Evolutionary conservation across 2,329 filamentous ascomycete genomes (phyloP).

Genomic region (Xylaria sp.): DNA sequence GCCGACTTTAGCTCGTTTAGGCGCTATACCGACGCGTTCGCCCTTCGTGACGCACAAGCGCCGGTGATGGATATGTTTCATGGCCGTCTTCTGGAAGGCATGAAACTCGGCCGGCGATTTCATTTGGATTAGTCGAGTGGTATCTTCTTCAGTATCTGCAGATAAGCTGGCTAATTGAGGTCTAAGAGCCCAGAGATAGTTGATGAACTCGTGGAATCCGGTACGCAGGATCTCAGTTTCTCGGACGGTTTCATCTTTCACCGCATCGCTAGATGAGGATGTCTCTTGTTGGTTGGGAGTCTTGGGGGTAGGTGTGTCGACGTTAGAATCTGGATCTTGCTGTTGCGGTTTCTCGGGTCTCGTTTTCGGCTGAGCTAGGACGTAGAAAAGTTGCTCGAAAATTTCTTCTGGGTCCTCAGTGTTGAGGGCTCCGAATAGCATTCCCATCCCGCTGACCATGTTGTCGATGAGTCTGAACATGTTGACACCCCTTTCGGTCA

Average conservation of each 20-base stretch:
- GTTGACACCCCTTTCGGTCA: conserved; percentile 14
- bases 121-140: background rate
- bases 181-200: background rate
- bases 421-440: background rate
- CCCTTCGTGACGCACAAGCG: conserved; percentile 26
- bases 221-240: conserved; percentile 16
- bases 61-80: conserved; percentile 3
- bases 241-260: background rate
- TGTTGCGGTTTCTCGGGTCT: background rate
- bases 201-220: conserved; percentile 29
- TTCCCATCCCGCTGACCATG: background rate
- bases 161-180: background rate
- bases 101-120: conserved; percentile 23
- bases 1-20: conserved; percentile 1
- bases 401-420: conserved; percentile 17
- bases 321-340: background rate
- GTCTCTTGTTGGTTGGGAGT: background rate
- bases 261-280: background rate
- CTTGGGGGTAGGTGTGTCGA: too few relatives aligned
- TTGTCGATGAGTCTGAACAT: conserved; percentile 7
- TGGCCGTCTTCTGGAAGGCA: conserved; percentile 12
- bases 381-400: conserved; percentile 23
- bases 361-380: conserved; percentile 22
- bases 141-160: background rate
- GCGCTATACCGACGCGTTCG: conserved; percentile 15